Base-by-base conservation (phyloP, 805 yeast species). In the Suhomyces kilbournensis region DNA sequence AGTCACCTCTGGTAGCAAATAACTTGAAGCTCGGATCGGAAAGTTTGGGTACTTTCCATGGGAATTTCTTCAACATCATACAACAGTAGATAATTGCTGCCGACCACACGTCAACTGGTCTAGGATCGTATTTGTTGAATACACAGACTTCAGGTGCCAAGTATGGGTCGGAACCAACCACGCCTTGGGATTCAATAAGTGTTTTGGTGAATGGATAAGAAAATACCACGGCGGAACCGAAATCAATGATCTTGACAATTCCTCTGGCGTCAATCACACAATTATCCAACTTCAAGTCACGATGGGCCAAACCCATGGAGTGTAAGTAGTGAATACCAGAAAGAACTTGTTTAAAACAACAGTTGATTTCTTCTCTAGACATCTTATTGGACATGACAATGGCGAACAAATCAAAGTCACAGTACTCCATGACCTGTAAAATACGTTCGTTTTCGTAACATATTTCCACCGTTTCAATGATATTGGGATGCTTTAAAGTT, bases 51-150 rank as follows among this genome's bases (percentile, higher is more conserved):
- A 90, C 89, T 65, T 90, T 90, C 97, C 97, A 91, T 7, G 97
- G 97, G 71, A 91, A 91, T 71, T 90, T 88, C 65, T 90, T 86
- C 67, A 91, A 76, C 53, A 89, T 82, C 97, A 91, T 90, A 74
- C 97, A 91, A 59, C 96, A 89, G 69, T 88, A 88, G 47, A 91
- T 88, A 54, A 91, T 90, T 7, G 96, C 97, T 32, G 84, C 84
- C 6, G 96, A 88, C 97, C 97, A 91, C 45, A 91, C 82, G 72
- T 91, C 97, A 6, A 91, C 96, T 0, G 97, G 96, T 57, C 96
- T 79, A 14, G 97, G 97, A 66, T 89, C 96, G 64, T 91, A 91
- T 56, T 86, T 85, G 59, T 83, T 76, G 66, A 88, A 86, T 8
- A 90, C 88, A 56, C 92, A 82, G 7, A 89, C 96, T 67, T 91